phyloP scores from a whole-genome alignment of 1,284 basidiomycete species.

The Sphaerobolus stellatus region DNA sequence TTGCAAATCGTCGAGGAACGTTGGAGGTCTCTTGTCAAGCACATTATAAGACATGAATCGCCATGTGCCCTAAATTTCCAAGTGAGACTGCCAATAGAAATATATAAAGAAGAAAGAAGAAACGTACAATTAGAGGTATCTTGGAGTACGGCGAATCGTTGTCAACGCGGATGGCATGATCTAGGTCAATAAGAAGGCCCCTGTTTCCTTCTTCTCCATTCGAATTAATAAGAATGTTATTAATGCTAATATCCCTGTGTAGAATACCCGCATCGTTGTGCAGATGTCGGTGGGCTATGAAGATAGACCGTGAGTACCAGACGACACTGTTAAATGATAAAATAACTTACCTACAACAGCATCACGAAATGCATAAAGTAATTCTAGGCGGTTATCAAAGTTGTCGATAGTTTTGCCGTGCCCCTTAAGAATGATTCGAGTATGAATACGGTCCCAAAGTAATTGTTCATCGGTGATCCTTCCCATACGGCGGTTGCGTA shows the following conservation, averaged over 20 bases:
- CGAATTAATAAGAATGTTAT: neutral
- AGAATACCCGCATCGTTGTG: neutral
- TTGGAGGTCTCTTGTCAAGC: neutral
- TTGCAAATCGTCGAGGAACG: neutral
- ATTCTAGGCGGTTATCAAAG: too few relatives aligned
- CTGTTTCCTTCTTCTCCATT: neutral
- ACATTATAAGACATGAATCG: neutral
- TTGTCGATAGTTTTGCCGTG: too few relatives aligned
- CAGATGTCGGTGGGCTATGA: neutral
- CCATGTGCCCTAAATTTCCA: neutral
- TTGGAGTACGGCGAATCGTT: neutral
- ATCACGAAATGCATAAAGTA: too few relatives aligned
- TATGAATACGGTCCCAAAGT: too few relatives aligned
- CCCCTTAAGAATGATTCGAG: too few relatives aligned
- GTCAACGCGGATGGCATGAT: neutral
- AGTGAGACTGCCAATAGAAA: neutral
- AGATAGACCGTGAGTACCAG: neutral
- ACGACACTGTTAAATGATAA: neutral
- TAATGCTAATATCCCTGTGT: neutral
- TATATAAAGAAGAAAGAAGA: neutral
- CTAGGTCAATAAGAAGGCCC: neutral
- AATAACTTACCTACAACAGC: neutral
- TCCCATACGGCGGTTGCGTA: too few relatives aligned
- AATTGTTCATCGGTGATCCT: too few relatives aligned
- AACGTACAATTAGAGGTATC: neutral